Evolutionary conservation across 176 grass and related monocot species (phyloP).

Genomic region (Puccinellia tenuiflora): DNA sequence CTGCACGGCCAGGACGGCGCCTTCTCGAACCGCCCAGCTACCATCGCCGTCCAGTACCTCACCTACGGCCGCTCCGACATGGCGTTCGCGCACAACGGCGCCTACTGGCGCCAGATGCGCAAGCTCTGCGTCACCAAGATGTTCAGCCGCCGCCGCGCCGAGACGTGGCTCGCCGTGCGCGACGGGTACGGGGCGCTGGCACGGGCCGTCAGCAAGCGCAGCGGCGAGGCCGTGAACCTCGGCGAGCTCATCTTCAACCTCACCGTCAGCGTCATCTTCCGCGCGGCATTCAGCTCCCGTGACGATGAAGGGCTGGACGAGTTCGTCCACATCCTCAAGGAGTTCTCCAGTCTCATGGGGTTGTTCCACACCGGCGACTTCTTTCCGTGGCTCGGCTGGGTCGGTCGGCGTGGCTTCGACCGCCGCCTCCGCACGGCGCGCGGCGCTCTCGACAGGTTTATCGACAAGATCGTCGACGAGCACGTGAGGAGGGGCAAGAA

Average conservation of each 20-base stretch:
- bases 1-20: constrained; percentile 73
- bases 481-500: constrained; percentile 46
- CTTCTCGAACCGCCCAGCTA: constrained; percentile 46
- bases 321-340: constrained; percentile 66
- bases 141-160: constrained; percentile 60
- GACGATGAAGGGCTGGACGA: constrained; percentile 41
- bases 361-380: constrained; percentile 69
- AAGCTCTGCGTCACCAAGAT: constrained; percentile 72
- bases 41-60: neutral
- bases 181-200: constrained; percentile 41
- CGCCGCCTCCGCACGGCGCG: constrained; percentile 45
- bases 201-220: constrained; percentile 11
- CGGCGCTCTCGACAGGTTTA: constrained; percentile 47
- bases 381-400: constrained; percentile 66
- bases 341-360: constrained; percentile 72
- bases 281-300: constrained; percentile 59
- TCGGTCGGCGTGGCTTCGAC: constrained; percentile 56
- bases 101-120: constrained; percentile 79
- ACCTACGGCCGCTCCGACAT: constrained; percentile 75
- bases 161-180: constrained; percentile 62
- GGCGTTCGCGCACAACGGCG: constrained; percentile 79
- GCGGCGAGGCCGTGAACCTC: constrained; percentile 46
- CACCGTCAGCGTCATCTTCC: constrained; percentile 63
- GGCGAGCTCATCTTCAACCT: constrained; percentile 71
- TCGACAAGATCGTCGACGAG: constrained; percentile 84